A percentile compares a stretch with the other conserved stretches of the same genome.
Conservation (phyloP, 352 stramenopile genomes). For the Phytophthora quininea region DNA sequence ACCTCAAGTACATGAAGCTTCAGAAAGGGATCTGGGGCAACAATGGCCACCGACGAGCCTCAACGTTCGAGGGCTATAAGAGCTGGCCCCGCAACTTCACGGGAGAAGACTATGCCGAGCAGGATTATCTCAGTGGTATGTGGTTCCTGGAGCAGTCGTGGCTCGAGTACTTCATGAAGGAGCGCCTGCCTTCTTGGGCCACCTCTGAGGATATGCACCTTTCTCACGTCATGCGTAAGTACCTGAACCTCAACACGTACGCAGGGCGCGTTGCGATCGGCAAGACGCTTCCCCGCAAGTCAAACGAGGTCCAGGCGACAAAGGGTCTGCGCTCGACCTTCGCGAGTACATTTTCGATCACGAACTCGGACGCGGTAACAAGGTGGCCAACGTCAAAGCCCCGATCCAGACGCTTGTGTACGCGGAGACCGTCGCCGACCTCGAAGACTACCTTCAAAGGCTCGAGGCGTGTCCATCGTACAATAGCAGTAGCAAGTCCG, state of each 20-base stretch:
- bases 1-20: constrained; percentile 47
- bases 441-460: constrained; percentile 46
- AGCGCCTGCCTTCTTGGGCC: constrained; percentile 53
- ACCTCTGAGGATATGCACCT: constrained; percentile 70
- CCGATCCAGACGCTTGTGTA: constrained; percentile 63
- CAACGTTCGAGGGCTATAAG: constrained; percentile 53
- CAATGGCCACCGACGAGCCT: constrained; percentile 50
- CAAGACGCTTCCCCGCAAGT: constrained; percentile 39
- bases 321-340: constrained; percentile 52
- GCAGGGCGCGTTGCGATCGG: constrained; percentile 48
- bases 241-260: constrained; percentile 71
- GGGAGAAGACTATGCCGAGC: constrained; percentile 41
- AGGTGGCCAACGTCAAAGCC: constrained; percentile 50
- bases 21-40: constrained; percentile 58
- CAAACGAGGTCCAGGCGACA: constrained; percentile 46
- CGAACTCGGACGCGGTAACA: constrained; percentile 63
- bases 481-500: constrained; percentile 7
- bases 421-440: constrained; percentile 51
- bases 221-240: constrained; percentile 69
- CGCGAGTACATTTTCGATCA: constrained; percentile 70
- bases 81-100: constrained; percentile 52
- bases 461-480: constrained; percentile 33
- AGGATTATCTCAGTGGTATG: constrained; percentile 72
- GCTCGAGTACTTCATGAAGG: constrained; percentile 72
- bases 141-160: constrained; percentile 69